phyloP scores from a whole-genome alignment of 495 filamentous ascomycete genomes.

The Sabuloglossum arenarium region DNA sequence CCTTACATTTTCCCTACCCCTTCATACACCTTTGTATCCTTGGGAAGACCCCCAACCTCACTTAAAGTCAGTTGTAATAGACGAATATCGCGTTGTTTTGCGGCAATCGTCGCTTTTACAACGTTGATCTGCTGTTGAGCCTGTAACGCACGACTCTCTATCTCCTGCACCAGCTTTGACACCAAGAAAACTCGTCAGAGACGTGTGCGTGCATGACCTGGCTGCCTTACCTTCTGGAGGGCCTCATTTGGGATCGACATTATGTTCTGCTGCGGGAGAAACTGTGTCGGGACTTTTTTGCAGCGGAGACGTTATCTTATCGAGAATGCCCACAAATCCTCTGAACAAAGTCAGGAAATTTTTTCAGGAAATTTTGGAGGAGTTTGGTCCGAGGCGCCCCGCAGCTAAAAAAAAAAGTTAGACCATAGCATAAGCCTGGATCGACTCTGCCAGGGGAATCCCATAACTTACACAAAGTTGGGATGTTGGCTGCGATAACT shows the following conservation, averaged over 20 bases:
- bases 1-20: conserved; percentile 90
- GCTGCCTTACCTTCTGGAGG: conserved; percentile 54
- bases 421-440: no score
- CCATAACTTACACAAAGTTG: no score
- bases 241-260: conserved; percentile 98
- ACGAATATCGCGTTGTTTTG: conserved; percentile 74
- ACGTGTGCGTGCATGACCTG: neutral
- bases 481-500: no score
- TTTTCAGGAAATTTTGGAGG: no score
- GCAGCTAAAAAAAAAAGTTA: no score
- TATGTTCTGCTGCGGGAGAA: neutral
- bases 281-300: neutral
- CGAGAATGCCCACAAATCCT: no score
- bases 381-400: no score
- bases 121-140: conserved; percentile 85
- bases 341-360: no score
- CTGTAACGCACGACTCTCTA: conserved; percentile 67
- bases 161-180: conserved; percentile 69
- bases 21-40: conserved; percentile 70
- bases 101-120: conserved; percentile 64
- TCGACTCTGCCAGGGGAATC: no score
- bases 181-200: neutral
- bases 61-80: conserved; percentile 72
- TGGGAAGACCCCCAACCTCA: conserved; percentile 60
- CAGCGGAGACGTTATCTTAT: no score